phyloP scores from a whole-genome alignment of 2,329 filamentous ascomycete species.

The Epichloe scottii region DNA sequence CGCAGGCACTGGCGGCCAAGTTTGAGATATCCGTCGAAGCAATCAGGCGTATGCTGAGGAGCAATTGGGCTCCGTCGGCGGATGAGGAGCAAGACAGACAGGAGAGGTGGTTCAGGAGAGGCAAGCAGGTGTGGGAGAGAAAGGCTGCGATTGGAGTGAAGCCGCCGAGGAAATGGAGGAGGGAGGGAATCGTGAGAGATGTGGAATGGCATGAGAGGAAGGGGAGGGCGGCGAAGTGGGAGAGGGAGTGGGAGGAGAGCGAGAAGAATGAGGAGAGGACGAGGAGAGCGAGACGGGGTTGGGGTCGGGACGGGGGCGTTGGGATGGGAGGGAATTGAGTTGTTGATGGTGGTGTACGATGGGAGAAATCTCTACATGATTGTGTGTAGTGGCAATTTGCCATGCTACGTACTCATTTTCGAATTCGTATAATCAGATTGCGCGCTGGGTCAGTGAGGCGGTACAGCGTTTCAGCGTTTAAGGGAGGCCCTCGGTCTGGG shows the following conservation, averaged over 20 bases:
- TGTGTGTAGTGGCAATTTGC: not conserved
- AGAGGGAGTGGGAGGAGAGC: conserved; percentile 19
- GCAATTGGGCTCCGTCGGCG: conserved; percentile 55
- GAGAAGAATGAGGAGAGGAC: conserved; percentile 17
- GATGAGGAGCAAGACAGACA: conserved; percentile 47
- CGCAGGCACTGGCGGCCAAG: conserved; percentile 55
- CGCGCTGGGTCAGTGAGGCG: too few species aligned
- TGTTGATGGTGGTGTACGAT: not conserved
- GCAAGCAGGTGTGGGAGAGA: conserved; percentile 45
- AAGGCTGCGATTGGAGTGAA: conserved; percentile 49
- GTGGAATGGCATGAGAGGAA: conserved; percentile 27
- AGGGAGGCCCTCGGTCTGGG: too few species aligned
- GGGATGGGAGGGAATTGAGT: not conserved
- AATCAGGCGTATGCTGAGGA: conserved; percentile 73
- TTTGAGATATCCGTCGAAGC: conserved; percentile 84
- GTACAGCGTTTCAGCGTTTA: too few species aligned
- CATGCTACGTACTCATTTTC: too few species aligned
- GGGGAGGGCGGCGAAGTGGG: conserved; percentile 14
- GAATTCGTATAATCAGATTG: too few species aligned
- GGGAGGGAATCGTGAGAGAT: conserved; percentile 37
- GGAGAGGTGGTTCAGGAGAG: conserved; percentile 48
- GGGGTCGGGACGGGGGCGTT: not conserved
- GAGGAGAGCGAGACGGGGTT: conserved; percentile 7
- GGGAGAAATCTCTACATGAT: not conserved
- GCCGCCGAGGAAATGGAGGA: conserved; percentile 48